Evolutionary conservation across 2,329 filamentous ascomycete genomes (phyloP).

Genomic region (Clonostachys chloroleuca): DNA sequence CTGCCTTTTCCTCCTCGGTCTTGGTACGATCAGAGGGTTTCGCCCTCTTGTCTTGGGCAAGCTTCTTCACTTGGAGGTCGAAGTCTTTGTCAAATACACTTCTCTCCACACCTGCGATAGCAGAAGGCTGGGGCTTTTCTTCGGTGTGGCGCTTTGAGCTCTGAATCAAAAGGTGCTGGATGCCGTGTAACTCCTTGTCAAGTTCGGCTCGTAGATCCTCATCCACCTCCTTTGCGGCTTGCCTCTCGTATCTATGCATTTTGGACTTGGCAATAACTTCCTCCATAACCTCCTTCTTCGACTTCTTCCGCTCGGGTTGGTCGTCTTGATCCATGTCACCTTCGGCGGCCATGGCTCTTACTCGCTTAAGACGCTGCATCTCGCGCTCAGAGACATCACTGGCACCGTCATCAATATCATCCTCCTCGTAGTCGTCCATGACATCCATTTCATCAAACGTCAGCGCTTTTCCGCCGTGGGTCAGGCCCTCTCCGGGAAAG

Average conservation of each 20-base stretch:
- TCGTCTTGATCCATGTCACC: conserved; percentile 36
- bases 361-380: conserved; percentile 49
- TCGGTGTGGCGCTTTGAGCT: conserved; percentile 18
- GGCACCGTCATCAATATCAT: conserved; percentile 62
- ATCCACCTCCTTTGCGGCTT: conserved; percentile 88
- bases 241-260: conserved; percentile 88
- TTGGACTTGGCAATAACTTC: conserved; percentile 98
- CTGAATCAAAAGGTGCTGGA: conserved; percentile 67
- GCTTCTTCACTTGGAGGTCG: conserved; percentile 74
- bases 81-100: conserved; percentile 79
- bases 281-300: conserved; percentile 95
- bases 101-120: conserved; percentile 53
- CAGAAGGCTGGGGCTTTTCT: conserved; percentile 3
- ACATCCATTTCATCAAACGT: conserved; percentile 51
- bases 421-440: conserved; percentile 75
- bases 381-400: conserved; percentile 52
- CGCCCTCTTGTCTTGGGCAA: conserved; percentile 80
- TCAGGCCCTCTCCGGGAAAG: conserved; percentile 63
- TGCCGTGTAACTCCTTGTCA: conserved; percentile 75
- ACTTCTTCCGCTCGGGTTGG: conserved; percentile 79
- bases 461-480: conserved; percentile 77
- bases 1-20: conserved; percentile 80
- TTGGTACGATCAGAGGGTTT: conserved; percentile 84
- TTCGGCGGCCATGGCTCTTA: conserved; percentile 35
- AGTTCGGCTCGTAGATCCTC: conserved; percentile 81